Conservation (phyloP, 2,329 filamentous ascomycete species). For the Ophiostoma sp. region DNA sequence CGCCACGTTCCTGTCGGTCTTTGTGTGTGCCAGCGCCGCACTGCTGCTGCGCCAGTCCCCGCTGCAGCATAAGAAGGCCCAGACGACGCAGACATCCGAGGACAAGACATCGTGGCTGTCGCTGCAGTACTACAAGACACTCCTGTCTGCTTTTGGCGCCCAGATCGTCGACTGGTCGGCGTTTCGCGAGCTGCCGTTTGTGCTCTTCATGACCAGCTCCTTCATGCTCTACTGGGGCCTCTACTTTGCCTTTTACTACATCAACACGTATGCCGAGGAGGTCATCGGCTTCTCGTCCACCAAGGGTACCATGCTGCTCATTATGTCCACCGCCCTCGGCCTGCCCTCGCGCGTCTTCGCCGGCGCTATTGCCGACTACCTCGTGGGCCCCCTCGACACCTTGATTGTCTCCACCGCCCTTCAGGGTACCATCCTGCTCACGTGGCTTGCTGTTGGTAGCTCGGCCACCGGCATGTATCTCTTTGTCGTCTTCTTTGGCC, state of each 20-base stretch:
- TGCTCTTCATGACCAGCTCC: constrained; percentile 36
- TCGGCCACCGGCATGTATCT: constrained; percentile 37
- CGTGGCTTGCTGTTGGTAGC: constrained; percentile 49
- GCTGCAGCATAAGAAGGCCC: background rate
- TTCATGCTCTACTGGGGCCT: constrained; percentile 45
- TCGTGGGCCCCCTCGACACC: constrained; percentile 50
- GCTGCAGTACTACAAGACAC: background rate
- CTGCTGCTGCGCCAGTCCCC: constrained; percentile 36
- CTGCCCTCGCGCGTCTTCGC: constrained; percentile 50
- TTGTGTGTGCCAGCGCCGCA: constrained; percentile 37
- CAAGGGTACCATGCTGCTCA: constrained; percentile 49
- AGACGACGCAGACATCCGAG: background rate
- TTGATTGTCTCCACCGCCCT: constrained; percentile 40
- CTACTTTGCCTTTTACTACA: constrained; percentile 50
- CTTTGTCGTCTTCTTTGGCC: constrained; percentile 42
- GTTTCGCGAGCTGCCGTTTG: constrained; percentile 45
- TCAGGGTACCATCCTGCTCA: constrained; percentile 35
- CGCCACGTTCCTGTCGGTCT: constrained; percentile 55
- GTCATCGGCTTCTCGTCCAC: constrained; percentile 43
- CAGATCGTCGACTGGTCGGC: constrained; percentile 47
- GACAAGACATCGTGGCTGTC: background rate
- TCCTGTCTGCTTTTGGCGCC: constrained; percentile 29
- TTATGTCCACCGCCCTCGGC: constrained; percentile 53
- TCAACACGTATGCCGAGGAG: constrained; percentile 33
- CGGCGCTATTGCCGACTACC: constrained; percentile 47